Evolutionary conservation across 176 grass and related monocot genomes (phyloP).

Genomic region (Alopecurus myosuroides): DNA sequence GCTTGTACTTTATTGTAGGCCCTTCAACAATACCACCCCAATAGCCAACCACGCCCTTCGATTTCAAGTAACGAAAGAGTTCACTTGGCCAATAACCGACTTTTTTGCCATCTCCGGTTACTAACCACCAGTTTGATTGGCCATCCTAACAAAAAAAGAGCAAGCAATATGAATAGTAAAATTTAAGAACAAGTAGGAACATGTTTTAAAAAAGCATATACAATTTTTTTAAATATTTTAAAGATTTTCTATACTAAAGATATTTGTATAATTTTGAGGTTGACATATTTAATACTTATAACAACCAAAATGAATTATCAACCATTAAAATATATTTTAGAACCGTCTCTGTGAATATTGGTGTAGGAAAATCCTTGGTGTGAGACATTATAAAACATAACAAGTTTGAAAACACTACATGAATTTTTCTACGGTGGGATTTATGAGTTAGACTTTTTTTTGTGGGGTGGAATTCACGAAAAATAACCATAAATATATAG

Average conservation of each 20-base stretch:
- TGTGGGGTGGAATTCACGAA: background rate
- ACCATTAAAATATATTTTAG: background rate
- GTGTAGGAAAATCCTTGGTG: background rate
- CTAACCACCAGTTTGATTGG: background rate
- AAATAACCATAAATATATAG: background rate
- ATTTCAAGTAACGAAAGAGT: background rate
- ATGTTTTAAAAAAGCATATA: background rate
- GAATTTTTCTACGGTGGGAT: background rate
- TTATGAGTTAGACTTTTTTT: background rate
- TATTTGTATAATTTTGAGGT: background rate
- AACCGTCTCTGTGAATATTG: background rate
- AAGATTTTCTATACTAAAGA: background rate
- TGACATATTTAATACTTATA: background rate
- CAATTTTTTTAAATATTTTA: too few species aligned
- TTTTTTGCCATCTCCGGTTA: background rate
- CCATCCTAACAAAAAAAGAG: background rate
- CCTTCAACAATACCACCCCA: slow-evolving; percentile 8
- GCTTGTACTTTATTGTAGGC: background rate
- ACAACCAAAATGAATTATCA: too few species aligned
- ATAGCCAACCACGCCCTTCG: background rate
- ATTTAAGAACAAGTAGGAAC: background rate
- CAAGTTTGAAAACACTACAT: too few species aligned
- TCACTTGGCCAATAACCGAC: background rate
- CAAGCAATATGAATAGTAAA: background rate
- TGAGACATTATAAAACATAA: background rate